Conservation (phyloP, 225 moss, liverwort and hornwort species). For the Marchantia polymorpha region DNA sequence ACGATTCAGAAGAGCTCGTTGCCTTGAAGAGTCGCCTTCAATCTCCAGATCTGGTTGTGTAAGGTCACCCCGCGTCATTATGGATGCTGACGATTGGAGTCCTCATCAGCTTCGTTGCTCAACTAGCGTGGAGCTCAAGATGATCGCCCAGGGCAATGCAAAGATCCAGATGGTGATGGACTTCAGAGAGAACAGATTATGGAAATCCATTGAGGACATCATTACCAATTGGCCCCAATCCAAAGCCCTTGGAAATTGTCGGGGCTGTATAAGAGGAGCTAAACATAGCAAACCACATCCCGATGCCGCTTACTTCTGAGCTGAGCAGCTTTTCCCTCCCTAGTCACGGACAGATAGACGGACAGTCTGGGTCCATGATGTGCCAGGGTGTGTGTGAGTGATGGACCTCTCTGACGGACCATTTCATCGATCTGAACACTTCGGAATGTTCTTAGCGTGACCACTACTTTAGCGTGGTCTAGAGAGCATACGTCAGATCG, state of each 20-base stretch:
- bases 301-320: neutral
- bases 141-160: no score
- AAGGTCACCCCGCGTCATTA: no score
- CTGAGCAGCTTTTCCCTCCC: neutral
- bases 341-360: neutral
- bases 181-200: no score
- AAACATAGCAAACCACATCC: neutral
- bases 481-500: neutral
- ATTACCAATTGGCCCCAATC: neutral
- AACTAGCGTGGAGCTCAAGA: no score
- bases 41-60: no score
- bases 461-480: neutral
- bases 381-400: slow-evolving; percentile 4
- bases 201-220: neutral
- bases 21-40: no score
- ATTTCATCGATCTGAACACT: neutral
- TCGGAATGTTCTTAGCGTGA: slow-evolving; percentile 1
- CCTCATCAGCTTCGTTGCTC: no score
- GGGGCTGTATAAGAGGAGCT: no score
- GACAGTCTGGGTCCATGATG: slow-evolving; percentile 4
- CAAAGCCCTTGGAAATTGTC: neutral
- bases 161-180: no score
- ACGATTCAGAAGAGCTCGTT: no score
- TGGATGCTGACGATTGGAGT: no score
- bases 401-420: neutral